phyloP scores from a whole-genome alignment of 495 filamentous ascomycete species.

The Trichoderma reesei region DNA sequence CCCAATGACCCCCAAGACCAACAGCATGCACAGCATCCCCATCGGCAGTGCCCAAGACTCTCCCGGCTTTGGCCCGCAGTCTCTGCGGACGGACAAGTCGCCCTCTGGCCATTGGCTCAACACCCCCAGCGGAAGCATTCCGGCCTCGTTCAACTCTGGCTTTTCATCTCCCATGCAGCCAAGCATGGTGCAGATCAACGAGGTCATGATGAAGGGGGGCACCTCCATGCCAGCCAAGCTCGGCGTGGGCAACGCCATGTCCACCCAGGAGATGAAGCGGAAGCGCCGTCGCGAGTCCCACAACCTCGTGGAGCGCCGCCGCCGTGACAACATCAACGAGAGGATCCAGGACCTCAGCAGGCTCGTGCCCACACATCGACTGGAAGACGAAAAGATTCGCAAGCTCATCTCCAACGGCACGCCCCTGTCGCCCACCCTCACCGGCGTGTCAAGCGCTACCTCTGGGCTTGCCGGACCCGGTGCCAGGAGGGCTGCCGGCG shows the following conservation, averaged over 20 bases:
- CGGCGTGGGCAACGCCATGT: conserved; percentile 36
- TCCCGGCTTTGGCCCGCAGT: conserved; percentile 56
- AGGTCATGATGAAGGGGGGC: conserved; percentile 43
- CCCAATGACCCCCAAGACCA: conserved; percentile 71
- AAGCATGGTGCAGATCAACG: conserved; percentile 39
- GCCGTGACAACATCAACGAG: conserved; percentile 97
- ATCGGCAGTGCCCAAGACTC: conserved; percentile 25
- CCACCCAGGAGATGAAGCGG: conserved; percentile 85
- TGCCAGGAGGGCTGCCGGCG: conserved; percentile 62
- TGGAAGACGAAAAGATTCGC: conserved; percentile 94
- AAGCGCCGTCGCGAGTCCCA: conserved; percentile 86
- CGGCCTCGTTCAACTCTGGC: conserved; percentile 73
- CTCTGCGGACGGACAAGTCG: conserved; percentile 70
- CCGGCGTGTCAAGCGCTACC: conserved; percentile 56
- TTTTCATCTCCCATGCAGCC: conserved; percentile 57
- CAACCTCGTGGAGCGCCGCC: conserved; percentile 88
- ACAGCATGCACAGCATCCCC: conserved; percentile 27
- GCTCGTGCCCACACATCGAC: conserved; percentile 80
- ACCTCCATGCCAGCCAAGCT: conserved; percentile 47
- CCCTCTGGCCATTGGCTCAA: conserved; percentile 69
- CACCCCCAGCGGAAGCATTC: conserved; percentile 60
- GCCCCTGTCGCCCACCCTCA: conserved; percentile 70
- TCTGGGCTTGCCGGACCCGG: conserved; percentile 79
- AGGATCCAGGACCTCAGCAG: conserved; percentile 92
- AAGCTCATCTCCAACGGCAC: conserved; percentile 89